Base-by-base conservation (phyloP, 2,329 filamentous ascomycete genomes). In the Monosporascus sp. region DNA sequence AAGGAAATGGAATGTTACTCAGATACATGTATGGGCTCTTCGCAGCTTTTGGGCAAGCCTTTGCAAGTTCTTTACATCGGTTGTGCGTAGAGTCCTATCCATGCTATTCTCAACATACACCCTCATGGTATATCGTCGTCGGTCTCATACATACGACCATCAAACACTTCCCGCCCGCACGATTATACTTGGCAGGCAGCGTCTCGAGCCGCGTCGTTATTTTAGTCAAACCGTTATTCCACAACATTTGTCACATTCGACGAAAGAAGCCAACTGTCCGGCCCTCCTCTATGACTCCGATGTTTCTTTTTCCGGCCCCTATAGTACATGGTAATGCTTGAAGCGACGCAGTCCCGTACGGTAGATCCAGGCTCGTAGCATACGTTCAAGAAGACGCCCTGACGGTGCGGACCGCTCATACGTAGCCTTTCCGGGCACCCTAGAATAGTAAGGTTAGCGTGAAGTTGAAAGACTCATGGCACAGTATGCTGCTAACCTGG, bases 381-480 rank as follows among this genome's bases (percentile, higher is more conserved):
- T 61, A 63, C 61, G 60, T 65, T 44, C 55, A 50, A 58, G 57
- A 53, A 46, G 55, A 54, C 49, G 53, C 55, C 47, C 49, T 48
- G 52, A 53, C 53, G 39, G 31, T 52, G 37, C 47, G 47, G 48
- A 47, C 54, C 53, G 50, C 74, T 81, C 70, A 85, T 73, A 87
- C 84, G 66, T 87, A 87, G 56, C 83, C 84, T 74, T 87, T 87
- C 63, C 84, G 77, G 50, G 84, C 84, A 52, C 84, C 83, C 80
- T 85, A 48, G 6, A 45, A 46, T 47, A 9, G 31, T 14, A 25
- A 50, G 9, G 37, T 55, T 48, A 55, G 52, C 55, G 43, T 54
- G 39, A 55, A 51, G 53, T 66, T 51, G 64, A 55, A 45, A 24
- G 35, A 47, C 45, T 25, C 41, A 44, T 17, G 43, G 47, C 15